Evolutionary conservation across 2,329 filamentous ascomycete genomes (phyloP).

Genomic region (Fusarium mexicanum): DNA sequence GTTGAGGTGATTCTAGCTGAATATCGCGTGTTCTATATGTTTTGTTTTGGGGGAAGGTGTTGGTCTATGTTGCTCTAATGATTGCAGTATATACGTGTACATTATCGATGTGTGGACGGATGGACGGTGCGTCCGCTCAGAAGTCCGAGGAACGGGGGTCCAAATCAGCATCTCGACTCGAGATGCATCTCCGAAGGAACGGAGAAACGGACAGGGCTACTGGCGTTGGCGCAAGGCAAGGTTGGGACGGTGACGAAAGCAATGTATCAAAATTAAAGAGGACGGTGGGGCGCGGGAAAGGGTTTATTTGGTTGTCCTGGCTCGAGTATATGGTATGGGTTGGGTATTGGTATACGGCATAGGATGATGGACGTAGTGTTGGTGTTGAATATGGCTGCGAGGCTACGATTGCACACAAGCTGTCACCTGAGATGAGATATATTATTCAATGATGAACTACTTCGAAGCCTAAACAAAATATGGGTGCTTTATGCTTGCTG

Average conservation of each 20-base stretch:
- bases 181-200: constrained; percentile 29
- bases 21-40: constrained; percentile 15
- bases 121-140: background rate
- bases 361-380: constrained; percentile 19
- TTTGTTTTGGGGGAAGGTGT: constrained; percentile 16
- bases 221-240: constrained; percentile 43
- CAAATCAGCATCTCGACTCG: constrained; percentile 21
- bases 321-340: constrained; percentile 38
- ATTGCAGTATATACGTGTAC: constrained; percentile 43
- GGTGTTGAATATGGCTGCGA: constrained; percentile 19
- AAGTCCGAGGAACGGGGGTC: background rate
- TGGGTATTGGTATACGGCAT: constrained; percentile 35
- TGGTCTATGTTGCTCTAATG: constrained; percentile 17
- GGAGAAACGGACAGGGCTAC: constrained; percentile 22
- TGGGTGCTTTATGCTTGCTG: background rate
- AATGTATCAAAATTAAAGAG: constrained; percentile 41
- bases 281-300: constrained; percentile 26
- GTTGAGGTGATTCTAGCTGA: constrained; percentile 1
- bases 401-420: constrained; percentile 20
- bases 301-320: constrained; percentile 37
- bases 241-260: constrained; percentile 36
- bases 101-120: constrained; percentile 30
- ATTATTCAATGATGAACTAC: constrained; percentile 26
- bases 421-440: constrained; percentile 26
- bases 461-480: constrained; percentile 6